Conservation (phyloP, 78 protist genomes). For the Dictyostelium intermedium region DNA sequence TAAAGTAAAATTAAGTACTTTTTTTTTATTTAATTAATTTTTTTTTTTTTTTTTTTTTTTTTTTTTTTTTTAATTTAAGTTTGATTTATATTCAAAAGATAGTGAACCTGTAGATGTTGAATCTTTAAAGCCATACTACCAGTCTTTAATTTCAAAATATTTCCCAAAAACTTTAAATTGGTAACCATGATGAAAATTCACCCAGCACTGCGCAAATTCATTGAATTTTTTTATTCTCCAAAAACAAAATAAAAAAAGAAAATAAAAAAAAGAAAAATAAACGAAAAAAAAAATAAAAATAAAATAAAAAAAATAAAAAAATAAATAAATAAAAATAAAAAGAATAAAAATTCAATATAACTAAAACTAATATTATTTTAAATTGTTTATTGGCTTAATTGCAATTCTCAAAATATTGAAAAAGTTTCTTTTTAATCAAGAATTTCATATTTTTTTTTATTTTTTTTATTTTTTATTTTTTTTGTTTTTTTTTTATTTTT, state of each 20-base stretch:
- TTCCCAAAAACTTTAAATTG: conserved; percentile 52
- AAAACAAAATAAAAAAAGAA: too few species aligned
- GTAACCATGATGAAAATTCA: too few species aligned
- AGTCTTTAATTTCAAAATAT: conserved; percentile 84
- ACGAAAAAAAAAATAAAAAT: too few species aligned
- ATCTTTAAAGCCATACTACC: conserved; percentile 84
- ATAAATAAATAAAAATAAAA: too few species aligned
- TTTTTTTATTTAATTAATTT: too few species aligned
- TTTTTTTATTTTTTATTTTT: too few species aligned
- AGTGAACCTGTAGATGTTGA: conserved; percentile 71
- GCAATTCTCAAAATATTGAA: not conserved
- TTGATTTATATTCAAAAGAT: conserved; percentile 92
- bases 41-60: not conserved
- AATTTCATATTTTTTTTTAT: not conserved
- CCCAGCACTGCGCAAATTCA: too few species aligned
- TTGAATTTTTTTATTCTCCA: too few species aligned
- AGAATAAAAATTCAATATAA: too few species aligned
- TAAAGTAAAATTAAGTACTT: too few species aligned
- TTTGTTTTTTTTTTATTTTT: not conserved
- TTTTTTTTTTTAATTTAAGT: conserved; percentile 20
- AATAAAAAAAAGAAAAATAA: too few species aligned
- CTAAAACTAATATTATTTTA: not conserved
- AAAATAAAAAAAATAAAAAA: too few species aligned
- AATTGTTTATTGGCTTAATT: not conserved
- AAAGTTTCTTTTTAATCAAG: not conserved